Evolutionary conservation across 1,284 basidiomycete species (phyloP), one percentile per base, ranked within the genome.

Genomic region (Cutaneotrichosporon cutaneum): DNA sequence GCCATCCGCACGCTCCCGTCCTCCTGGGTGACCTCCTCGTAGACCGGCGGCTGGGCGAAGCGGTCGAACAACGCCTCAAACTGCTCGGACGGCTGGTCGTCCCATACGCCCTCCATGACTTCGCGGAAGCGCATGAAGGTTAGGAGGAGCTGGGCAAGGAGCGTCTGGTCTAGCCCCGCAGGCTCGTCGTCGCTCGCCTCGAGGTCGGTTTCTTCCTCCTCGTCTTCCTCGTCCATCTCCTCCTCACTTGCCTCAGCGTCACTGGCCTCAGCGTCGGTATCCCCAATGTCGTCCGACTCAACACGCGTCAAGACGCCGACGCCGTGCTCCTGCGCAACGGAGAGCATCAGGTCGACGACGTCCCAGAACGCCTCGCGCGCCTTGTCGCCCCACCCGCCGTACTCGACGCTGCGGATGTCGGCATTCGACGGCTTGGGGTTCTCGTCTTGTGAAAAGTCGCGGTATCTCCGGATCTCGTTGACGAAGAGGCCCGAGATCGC

Each of bases 81-180:
- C 48, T 51, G 10, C 24, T 27, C 18, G 3, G 48, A 27, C 8
- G 48, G 18, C 16, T 9, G 48, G 24, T 30, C 8, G 13, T 27
- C 18, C n/a, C 58, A 44, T 13, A 54, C 52, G 21, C 35, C 11
- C 33, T 22, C 52, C 52, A 54, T 54, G 52, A 54, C 42, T n/a
- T 54, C 53, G n/a, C 39, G 44, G 44, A 54, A 55, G 7, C 53
- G 52, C 44, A 30, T 32, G 33, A 47, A 47, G 16, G 54, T 26
- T 21, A 24, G 27, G 18, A 60, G 33, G 10, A 55, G 53, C 21
- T 30, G 44, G 5, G 33, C 53, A 3, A 60, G 45, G 24, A 53
- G 58, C 5, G 58, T 47, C 3, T 32, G n/a, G 18, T 42, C 39
- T 8, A 42, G 39, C 18, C 39, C 39, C 18, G 39, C 18, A 18